Percentiles rank a stretch among this genome's conserved stretches.
phyloP scores from a whole-genome alignment of 2,329 filamentous ascomycete species.

The Acarospora socialis region DNA sequence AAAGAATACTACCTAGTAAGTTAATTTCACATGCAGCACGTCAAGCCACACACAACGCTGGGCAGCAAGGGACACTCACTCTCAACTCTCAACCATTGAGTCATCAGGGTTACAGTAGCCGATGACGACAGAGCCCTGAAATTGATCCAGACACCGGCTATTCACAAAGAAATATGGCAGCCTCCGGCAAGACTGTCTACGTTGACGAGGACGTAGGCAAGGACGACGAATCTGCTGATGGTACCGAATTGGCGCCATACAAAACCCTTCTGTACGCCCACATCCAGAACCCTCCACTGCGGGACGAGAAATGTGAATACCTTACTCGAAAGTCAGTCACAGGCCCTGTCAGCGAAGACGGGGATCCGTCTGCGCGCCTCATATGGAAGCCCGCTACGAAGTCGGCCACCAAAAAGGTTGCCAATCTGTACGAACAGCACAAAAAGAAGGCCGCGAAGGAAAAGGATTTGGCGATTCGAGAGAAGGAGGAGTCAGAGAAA shows the following conservation, averaged over 20 bases:
- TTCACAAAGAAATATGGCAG: too few species aligned
- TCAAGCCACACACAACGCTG: too few species aligned
- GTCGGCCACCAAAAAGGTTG: conserved; percentile 73
- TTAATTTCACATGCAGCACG: too few species aligned
- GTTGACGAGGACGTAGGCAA: conserved; percentile 67
- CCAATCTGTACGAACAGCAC: conserved; percentile 56
- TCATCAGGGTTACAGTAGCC: too few species aligned
- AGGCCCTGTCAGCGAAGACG: conserved; percentile 44
- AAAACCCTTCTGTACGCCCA: conserved; percentile 69
- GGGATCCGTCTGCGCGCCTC: conserved; percentile 48
- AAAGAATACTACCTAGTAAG: too few species aligned
- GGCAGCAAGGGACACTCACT: too few species aligned
- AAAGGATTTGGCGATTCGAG: conserved; percentile 54
- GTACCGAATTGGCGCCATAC: conserved; percentile 61
- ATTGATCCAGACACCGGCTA: too few species aligned
- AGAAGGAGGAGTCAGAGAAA: conserved; percentile 59
- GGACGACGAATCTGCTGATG: conserved; percentile 52
- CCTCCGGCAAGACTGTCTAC: conserved; percentile 39
- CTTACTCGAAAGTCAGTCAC: conserved; percentile 54
- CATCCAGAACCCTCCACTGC: conserved; percentile 48
- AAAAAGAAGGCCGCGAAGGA: conserved; percentile 78
- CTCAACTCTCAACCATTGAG: too few species aligned
- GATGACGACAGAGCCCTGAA: too few species aligned
- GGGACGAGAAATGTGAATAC: conserved; percentile 45
- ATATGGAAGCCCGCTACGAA: conserved; percentile 74